Evolutionary conservation across 2,329 filamentous ascomycete species (phyloP), one percentile per base, ranked within the genome.

Genomic region (Penicillium freii): DNA sequence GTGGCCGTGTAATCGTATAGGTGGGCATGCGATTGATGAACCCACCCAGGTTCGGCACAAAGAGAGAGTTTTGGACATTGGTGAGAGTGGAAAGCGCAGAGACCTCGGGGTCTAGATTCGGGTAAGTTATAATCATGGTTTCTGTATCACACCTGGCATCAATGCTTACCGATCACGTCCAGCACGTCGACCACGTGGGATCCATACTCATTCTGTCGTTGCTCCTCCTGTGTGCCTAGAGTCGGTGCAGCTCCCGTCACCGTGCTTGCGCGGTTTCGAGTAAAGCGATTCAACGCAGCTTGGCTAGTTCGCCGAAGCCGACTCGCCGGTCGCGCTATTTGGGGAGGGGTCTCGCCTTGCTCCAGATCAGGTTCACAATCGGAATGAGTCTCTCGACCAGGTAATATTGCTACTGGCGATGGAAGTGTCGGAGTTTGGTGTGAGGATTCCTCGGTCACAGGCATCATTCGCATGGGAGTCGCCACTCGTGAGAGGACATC

Each of bases 51-150:
- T 92, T 87, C 0, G 91, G 91, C 2, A 95, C 79, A 73, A 95
- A 95, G 10, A 96, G 84, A 0, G 91, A 94, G 71, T 96, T 96
- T 68, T 95, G 91, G 21, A 96, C 87, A 67, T 96, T 96, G 43
- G 90, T 95, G 10, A 95, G 82, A 15, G 90, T 93, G 0, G 90
- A 91, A 4, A 96, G 78, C 0, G 91, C 91, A 36, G 90, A 86
- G 4, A 96, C 87, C 75, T 95, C 90, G 42, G 91, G 90, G 66
- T 95, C 91, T 92, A 62, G 15, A 6, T 29, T 57, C 8, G 27
- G 25, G 61, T 78, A 55, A 73, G 62, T 58, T 31, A 23, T 52
- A 65, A 10, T 47, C 45, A 57, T 38, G 34, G 13, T 33, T 39
- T 38, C 25, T 31, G n/a, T 13, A 40, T 48, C 27, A 39, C 27